Evolutionary conservation across 2,329 filamentous ascomycete species (phyloP).

Genomic region (Cercospora janseana): DNA sequence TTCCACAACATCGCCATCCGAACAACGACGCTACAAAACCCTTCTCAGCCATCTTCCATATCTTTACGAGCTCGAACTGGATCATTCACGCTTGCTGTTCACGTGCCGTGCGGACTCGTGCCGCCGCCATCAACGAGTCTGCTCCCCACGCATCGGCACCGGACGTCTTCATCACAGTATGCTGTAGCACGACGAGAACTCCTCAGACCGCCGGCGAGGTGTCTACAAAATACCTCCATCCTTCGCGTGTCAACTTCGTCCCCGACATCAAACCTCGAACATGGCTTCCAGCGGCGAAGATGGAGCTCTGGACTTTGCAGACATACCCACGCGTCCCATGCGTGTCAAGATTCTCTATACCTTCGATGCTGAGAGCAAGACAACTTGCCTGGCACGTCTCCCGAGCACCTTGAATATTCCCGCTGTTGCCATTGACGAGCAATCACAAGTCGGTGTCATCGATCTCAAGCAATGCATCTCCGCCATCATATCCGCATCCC

Average conservation of each 20-base stretch:
- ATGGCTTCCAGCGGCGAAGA: slow-evolving; percentile 31
- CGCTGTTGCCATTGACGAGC: slow-evolving; percentile 76
- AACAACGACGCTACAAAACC: not conserved
- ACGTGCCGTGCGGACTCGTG: not conserved
- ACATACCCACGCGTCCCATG: slow-evolving; percentile 46
- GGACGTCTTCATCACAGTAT: slow-evolving; percentile 24
- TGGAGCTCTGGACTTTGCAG: slow-evolving; percentile 29
- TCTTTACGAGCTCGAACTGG: not conserved
- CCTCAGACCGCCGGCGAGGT: slow-evolving; percentile 28
- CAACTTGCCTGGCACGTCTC: slow-evolving; percentile 84
- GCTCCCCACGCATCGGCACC: slow-evolving; percentile 4
- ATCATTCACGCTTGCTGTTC: not conserved
- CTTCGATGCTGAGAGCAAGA: slow-evolving; percentile 84
- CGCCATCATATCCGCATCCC: slow-evolving; percentile 74
- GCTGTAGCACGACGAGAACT: slow-evolving; percentile 32
- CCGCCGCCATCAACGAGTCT: slow-evolving; percentile 2
- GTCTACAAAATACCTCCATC: slow-evolving; percentile 17
- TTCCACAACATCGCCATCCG: slow-evolving; percentile 6
- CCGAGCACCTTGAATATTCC: slow-evolving; percentile 76
- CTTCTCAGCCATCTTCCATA: not conserved
- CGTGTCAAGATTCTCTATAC: slow-evolving; percentile 93
- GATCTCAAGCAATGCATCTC: slow-evolving; percentile 85
- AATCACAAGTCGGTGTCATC: slow-evolving; percentile 77
- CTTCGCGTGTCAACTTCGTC: slow-evolving; percentile 19
- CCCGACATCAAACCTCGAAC: slow-evolving; percentile 28